phyloP scores from a whole-genome alignment of 2,329 filamentous ascomycete genomes.

The Cercospora janseana region DNA sequence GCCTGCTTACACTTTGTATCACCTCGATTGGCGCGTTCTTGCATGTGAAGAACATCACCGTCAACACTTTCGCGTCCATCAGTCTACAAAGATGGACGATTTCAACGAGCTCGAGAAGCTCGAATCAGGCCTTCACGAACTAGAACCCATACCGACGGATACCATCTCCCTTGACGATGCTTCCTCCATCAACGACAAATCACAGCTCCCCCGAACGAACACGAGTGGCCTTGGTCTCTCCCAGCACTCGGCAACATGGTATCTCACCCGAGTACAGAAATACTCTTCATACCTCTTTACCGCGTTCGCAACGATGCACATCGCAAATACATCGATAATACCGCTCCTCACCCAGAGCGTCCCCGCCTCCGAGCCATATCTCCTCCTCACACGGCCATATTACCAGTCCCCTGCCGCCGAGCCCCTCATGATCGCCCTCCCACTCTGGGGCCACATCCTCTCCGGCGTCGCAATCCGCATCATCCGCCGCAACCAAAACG shows the following conservation, averaged over 20 bases:
- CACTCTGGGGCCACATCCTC: conserved; percentile 70
- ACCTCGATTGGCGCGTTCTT: conserved; percentile 7
- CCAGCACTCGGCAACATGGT: conserved; percentile 70
- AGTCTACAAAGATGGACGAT: conserved; percentile 33
- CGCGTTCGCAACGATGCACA: conserved; percentile 72
- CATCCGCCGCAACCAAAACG: conserved; percentile 68
- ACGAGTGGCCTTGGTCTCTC: conserved; percentile 56
- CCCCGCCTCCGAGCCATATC: conserved; percentile 73
- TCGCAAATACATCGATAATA: conserved; percentile 78
- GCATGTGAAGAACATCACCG: conserved; percentile 17
- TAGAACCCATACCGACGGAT: conserved; percentile 81
- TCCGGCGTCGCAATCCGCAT: conserved; percentile 76
- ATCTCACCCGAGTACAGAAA: conserved; percentile 73
- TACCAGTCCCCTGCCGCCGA: conserved; percentile 84
- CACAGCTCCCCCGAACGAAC: conserved; percentile 31
- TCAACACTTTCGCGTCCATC: background rate
- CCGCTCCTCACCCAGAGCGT: conserved; percentile 73
- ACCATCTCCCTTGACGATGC: conserved; percentile 20
- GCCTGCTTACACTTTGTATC: conserved; percentile 9
- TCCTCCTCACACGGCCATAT: conserved; percentile 85
- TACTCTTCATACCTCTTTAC: conserved; percentile 86
- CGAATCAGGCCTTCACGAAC: conserved; percentile 57
- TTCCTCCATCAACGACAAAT: conserved; percentile 8
- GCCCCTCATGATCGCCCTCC: conserved; percentile 73
- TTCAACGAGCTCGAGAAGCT: conserved; percentile 27